phyloP scores from a whole-genome alignment of 805 yeast species.

The Scheffersomyces ergatensis region DNA sequence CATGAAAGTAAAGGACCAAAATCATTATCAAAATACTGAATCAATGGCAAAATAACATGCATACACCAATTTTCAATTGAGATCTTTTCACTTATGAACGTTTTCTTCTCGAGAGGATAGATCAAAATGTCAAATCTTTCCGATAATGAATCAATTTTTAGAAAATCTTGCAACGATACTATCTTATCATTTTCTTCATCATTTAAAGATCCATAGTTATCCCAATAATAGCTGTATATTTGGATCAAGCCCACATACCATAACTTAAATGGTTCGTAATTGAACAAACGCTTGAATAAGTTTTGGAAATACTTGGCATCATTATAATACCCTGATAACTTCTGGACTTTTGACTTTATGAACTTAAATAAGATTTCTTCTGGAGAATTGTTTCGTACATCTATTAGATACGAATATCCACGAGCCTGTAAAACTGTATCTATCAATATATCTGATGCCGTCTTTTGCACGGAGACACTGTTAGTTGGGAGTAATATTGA shows the following conservation, averaged over 20 bases:
- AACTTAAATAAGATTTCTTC: conserved; percentile 14
- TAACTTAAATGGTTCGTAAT: conserved; percentile 13
- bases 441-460: conserved; percentile 8
- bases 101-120: conserved; percentile 15
- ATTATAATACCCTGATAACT: conserved; percentile 16
- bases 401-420: not conserved
- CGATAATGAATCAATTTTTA: conserved; percentile 7
- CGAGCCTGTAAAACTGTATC: conserved; percentile 3
- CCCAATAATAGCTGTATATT: conserved; percentile 30
- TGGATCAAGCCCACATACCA: conserved; percentile 27
- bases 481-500: not conserved
- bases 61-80: conserved; percentile 20
- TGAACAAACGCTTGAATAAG: conserved; percentile 10
- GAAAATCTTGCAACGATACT: conserved; percentile 12
- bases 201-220: conserved; percentile 16
- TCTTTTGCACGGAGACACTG: conserved; percentile 4
- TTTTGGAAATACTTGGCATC: conserved; percentile 15
- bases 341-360: conserved; percentile 14
- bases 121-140: conserved; percentile 21
- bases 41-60: conserved; percentile 27
- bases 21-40: conserved; percentile 15
- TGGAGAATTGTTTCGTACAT: not conserved
- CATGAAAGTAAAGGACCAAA: conserved; percentile 24
- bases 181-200: conserved; percentile 1
- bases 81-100: conserved; percentile 10